Percentiles rank a stretch among this genome's conserved stretches.
These are phyloP conservation scores for Aschersonia sp. DNA, from an alignment of 2,329 filamentous ascomycete species.

Conservation along the genomic window DNA sequence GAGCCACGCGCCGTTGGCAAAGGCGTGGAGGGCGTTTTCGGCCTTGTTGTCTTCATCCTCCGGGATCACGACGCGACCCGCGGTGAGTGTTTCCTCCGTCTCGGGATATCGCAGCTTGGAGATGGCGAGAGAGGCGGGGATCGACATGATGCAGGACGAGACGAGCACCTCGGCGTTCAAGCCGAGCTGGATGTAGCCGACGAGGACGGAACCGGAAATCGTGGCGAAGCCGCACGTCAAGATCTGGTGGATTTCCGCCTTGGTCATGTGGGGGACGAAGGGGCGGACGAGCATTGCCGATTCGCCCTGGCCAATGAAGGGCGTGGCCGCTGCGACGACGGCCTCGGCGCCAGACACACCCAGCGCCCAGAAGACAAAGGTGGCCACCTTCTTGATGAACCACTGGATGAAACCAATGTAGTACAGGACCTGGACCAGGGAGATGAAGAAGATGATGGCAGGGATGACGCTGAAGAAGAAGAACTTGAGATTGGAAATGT, in stretches of 20 bases:
- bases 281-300: constrained; percentile 84
- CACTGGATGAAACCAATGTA: constrained; percentile 73
- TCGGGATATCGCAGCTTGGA: constrained; percentile 86
- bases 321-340: constrained; percentile 84
- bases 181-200: constrained; percentile 73
- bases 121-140: constrained; percentile 77
- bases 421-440: constrained; percentile 77
- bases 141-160: constrained; percentile 90
- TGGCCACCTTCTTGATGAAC: constrained; percentile 77
- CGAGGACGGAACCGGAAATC: constrained; percentile 75
- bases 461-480: constrained; percentile 75
- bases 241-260: constrained; percentile 80
- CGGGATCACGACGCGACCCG: constrained; percentile 66
- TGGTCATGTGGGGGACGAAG: constrained; percentile 72
- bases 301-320: constrained; percentile 90
- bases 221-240: constrained; percentile 90
- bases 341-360: constrained; percentile 81
- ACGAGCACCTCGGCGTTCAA: constrained; percentile 75
- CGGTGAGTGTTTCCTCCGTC: constrained; percentile 71
- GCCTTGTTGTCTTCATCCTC: constrained; percentile 63
- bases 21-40: constrained; percentile 72
- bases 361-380: constrained; percentile 84
- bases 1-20: constrained; percentile 72
- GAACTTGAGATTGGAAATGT: constrained; percentile 37
- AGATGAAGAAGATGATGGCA: constrained; percentile 91